Percentiles rank a stretch among this genome's conserved stretches.
phyloP scores from a whole-genome alignment of 75 land plant species.

The Chamaecyparis obtusa region DNA sequence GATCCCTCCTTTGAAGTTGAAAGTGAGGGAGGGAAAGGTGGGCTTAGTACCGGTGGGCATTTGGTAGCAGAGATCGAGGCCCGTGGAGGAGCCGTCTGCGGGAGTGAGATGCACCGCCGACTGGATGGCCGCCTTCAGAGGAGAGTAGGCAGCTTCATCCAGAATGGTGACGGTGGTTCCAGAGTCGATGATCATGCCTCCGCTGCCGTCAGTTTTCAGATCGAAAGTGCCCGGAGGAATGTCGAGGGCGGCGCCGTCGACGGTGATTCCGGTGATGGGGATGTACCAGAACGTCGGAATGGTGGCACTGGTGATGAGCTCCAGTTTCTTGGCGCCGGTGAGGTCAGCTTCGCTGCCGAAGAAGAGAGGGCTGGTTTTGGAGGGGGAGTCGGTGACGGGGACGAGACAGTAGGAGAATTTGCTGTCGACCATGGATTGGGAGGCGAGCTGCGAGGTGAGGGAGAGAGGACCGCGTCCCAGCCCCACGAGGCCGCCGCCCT shows the following conservation, averaged over 20 bases:
- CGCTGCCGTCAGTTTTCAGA: slow-evolving; percentile 17
- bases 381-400: too few relatives aligned
- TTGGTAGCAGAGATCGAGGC: background rate
- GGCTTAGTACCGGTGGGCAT: background rate
- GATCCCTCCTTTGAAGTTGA: slow-evolving; percentile 4
- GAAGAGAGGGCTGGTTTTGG: slow-evolving; percentile 21
- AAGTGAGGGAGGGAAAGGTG: background rate
- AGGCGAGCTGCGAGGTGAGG: background rate
- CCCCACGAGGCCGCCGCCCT: slow-evolving; percentile 1
- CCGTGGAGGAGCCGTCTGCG: background rate
- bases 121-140: background rate
- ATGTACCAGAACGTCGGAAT: slow-evolving; percentile 14
- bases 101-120: background rate
- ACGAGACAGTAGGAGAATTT: background rate
- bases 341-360: slow-evolving; percentile 24
- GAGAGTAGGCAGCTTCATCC: background rate
- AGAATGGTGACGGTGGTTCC: slow-evolving; percentile 18
- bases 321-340: background rate
- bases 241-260: slow-evolving; percentile 1
- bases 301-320: background rate
- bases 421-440: background rate
- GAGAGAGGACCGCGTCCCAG: background rate
- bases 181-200: slow-evolving; percentile 19
- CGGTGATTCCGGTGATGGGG: background rate
- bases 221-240: slow-evolving; percentile 18